Percentiles rank a stretch among this genome's conserved stretches.
These are phyloP conservation scores for Astrothelium subdiscretum DNA, from an alignment of 495 filamentous ascomycete species.

Conservation along the genomic window DNA sequence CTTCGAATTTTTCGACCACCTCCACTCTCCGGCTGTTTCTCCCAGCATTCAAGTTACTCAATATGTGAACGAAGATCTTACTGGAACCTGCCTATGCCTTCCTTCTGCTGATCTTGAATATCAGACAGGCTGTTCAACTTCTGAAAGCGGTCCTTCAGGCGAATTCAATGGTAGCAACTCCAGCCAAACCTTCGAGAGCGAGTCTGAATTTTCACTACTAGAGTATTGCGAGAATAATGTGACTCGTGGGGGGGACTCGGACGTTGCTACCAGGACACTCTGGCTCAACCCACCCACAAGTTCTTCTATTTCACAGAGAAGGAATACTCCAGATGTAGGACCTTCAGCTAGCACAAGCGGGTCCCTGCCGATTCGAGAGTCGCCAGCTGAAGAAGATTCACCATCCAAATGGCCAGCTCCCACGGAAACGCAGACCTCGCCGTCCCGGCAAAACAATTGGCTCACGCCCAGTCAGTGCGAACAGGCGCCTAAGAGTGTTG, in stretches of 20 bases:
- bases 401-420: background rate
- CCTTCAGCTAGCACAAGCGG: background rate
- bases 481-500: background rate
- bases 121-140: background rate
- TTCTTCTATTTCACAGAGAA: background rate
- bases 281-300: background rate
- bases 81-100: background rate
- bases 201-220: background rate
- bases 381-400: background rate
- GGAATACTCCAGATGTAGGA: background rate
- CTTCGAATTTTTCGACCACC: background rate
- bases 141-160: background rate
- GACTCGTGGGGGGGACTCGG: background rate
- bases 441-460: background rate
- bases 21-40: background rate
- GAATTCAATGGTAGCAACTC: background rate
- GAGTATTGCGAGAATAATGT: background rate
- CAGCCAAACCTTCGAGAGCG: background rate
- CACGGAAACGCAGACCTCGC: background rate
- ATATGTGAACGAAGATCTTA: background rate
- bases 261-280: background rate
- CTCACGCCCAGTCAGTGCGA: background rate
- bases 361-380: background rate
- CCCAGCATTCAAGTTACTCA: background rate
- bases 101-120: background rate